These are phyloP conservation scores for Tanacetum coccineum DNA, from an alignment of 129 eudicot genomes.

Conservation along the genomic window DNA sequence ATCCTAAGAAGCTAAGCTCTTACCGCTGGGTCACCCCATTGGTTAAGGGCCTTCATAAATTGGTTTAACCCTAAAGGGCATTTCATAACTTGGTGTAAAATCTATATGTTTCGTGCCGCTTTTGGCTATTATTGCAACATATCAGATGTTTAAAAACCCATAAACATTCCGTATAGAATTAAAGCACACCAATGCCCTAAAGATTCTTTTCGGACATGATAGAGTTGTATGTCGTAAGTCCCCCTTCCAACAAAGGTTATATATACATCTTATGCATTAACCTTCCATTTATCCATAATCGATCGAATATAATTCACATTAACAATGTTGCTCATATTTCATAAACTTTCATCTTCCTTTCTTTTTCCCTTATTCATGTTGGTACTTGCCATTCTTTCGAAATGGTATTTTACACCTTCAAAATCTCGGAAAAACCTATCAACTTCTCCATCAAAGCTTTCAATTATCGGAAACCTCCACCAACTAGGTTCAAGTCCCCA, in stretches of 20 bases:
- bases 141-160: too few relatives aligned
- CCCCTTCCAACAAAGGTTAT: not conserved
- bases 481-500: constrained; percentile 41
- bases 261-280: constrained; percentile 7
- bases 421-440: constrained; percentile 22
- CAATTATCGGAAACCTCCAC: constrained; percentile 52
- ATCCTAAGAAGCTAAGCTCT: too few relatives aligned
- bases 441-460: constrained; percentile 44
- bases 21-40: too few relatives aligned
- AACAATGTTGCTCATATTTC: constrained; percentile 2
- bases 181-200: too few relatives aligned
- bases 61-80: too few relatives aligned
- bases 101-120: too few relatives aligned
- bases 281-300: not conserved
- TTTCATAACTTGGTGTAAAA: too few relatives aligned
- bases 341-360: constrained; percentile 16
- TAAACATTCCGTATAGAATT: too few relatives aligned
- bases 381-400: constrained; percentile 1
- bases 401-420: constrained; percentile 17
- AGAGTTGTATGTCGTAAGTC: too few relatives aligned
- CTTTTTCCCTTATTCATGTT: constrained; percentile 17
- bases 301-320: not conserved
- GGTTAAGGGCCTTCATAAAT: too few relatives aligned
- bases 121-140: too few relatives aligned
- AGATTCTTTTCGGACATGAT: too few relatives aligned